Percentiles rank a stretch among this genome's conserved stretches.
Evolutionary conservation across 805 yeast species (phyloP).

Genomic region (Candida patagonica): DNA sequence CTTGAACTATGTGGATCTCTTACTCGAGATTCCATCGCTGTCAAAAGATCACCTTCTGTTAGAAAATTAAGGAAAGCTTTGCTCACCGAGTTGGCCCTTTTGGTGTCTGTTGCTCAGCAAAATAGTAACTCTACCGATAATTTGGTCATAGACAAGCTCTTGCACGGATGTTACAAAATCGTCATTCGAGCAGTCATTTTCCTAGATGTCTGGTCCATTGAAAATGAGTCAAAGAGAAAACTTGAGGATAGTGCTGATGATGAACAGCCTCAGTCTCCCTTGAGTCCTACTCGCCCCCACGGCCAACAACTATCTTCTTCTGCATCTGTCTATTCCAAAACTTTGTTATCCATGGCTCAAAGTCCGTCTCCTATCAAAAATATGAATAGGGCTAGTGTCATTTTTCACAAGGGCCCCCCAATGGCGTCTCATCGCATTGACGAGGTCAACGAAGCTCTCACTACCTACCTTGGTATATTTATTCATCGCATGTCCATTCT

Average conservation of each 20-base stretch:
- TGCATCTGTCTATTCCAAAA: not conserved
- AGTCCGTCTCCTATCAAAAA: not conserved
- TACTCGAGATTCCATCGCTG: slow-evolving; percentile 26
- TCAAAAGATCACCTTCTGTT: slow-evolving; percentile 23
- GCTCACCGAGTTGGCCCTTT: slow-evolving; percentile 31
- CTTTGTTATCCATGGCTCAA: not conserved
- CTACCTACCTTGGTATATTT: slow-evolving; percentile 27
- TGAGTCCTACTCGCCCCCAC: not conserved
- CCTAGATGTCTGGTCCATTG: slow-evolving; percentile 24
- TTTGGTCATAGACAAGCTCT: slow-evolving; percentile 24
- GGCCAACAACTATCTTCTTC: not conserved
- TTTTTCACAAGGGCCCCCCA: slow-evolving; percentile 21
- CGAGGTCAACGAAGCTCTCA: slow-evolving; percentile 27
- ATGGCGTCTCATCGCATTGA: slow-evolving; percentile 26
- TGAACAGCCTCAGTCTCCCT: not conserved
- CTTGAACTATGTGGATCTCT: slow-evolving; percentile 28
- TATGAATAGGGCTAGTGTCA: slow-evolving; percentile 18
- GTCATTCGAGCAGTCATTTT: slow-evolving; percentile 26
- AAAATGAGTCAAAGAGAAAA: slow-evolving; percentile 10
- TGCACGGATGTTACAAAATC: slow-evolving; percentile 25
- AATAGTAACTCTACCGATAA: slow-evolving; percentile 24
- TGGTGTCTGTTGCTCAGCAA: slow-evolving; percentile 30
- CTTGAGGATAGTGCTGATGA: slow-evolving; percentile 7
- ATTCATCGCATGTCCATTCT: slow-evolving; percentile 21
- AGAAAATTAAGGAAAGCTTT: slow-evolving; percentile 28